A percentile compares a stretch with the other conserved stretches of the same genome.
Evolutionary conservation across 768 basidiomycete species (phyloP).

Genomic region (Mycena metata): DNA sequence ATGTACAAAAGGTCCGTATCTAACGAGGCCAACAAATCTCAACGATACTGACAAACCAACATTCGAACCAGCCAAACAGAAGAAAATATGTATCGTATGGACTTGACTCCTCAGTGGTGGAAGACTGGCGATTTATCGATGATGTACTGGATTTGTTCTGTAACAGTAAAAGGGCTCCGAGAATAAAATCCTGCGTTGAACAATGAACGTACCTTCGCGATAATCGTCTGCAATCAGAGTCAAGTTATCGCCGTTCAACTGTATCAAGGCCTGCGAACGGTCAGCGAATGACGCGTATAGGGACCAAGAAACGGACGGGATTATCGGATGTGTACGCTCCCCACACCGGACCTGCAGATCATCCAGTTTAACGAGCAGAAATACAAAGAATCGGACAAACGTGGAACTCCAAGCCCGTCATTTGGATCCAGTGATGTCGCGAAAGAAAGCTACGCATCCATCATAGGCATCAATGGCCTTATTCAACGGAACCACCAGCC

Average conservation of each 20-base stretch:
- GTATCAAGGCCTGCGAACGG: constrained; percentile 46
- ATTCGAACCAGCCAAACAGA: background rate
- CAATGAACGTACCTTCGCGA: constrained; percentile 40
- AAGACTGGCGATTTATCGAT: background rate
- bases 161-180: background rate
- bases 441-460: constrained; percentile 45
- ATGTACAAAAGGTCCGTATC: too few relatives aligned
- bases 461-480: too few relatives aligned
- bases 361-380: background rate
- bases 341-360: constrained; percentile 8
- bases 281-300: background rate
- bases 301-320: constrained; percentile 11
- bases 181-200: background rate
- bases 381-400: constrained; percentile 37
- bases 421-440: constrained; percentile 55
- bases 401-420: constrained; percentile 49
- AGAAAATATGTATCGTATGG: background rate
- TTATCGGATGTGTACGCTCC: constrained; percentile 27
- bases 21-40: too few relatives aligned
- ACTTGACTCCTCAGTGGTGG: constrained; percentile 3
- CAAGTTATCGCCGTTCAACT: constrained; percentile 52
- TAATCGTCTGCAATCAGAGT: constrained; percentile 54
- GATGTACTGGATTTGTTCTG: constrained; percentile 16
- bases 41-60: background rate
- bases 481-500: background rate